Base-by-base conservation (phyloP, 352 stramenopile genomes). In the Phytophthora multivora region DNA sequence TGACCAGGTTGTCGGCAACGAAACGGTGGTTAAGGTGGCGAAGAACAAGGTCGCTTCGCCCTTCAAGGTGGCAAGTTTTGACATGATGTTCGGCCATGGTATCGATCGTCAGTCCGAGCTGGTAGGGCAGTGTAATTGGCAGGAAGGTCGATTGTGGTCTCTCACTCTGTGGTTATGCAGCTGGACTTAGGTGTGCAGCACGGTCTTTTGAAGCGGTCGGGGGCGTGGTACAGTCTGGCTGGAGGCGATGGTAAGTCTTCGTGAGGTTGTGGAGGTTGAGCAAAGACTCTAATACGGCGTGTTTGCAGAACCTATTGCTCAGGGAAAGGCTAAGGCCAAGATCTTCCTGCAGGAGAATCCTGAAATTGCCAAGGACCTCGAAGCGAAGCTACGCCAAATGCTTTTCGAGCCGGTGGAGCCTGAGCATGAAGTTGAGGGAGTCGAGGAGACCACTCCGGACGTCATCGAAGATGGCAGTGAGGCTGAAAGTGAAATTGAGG, bases 41-140 rank as follows among this genome's bases (percentile, higher is more conserved):
- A 99, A 99, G 76, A 99, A 99, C 83, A 99, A 99, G 78, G 73
- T 99, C 26, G 96, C 97, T 9, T 93, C 97, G 16, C 97, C 97
- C 4, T 99, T 99, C 71, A 95, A 97, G 61, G 75, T 86, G 16
- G 94, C 97, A 4, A 86, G 91, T 31, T 96, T 99, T 56, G 97
- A 99, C 78, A 98, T 99, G 87, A 86, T 98, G 50, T 99, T 98
- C 69, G 97, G 97, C 35, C 77, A 88, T 25, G 97, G 97, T 26
- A 98, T 99, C 69, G 96, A 98, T 74, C 84, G 84, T 10, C 83
- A 81, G 36, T 94, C 85, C 1, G 88, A 94, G 60, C 58, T 96
- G 72, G 79, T 93, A 71, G 35, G 51, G 10, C 36, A 68, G 5
- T 35, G 5, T n/a, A 40, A 15, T 13, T 35, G 5, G 30, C 7